A percentile compares a stretch with the other conserved stretches of the same genome.
These are phyloP conservation scores for Acer campestre DNA, from an alignment of 345 rosid genomes.

Conservation along the genomic window DNA sequence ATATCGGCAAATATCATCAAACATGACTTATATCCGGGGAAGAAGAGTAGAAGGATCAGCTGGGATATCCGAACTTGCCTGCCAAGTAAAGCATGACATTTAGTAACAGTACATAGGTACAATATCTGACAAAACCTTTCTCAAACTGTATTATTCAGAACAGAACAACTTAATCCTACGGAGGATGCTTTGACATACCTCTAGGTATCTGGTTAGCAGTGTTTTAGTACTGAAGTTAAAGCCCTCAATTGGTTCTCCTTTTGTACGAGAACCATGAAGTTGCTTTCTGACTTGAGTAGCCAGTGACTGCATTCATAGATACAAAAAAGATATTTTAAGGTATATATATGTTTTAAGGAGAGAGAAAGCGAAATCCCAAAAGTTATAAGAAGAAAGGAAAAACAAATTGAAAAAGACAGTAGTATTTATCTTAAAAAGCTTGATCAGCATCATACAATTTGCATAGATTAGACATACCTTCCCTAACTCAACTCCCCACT, in stretches of 20 bases:
- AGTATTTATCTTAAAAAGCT: not conserved
- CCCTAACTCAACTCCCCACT: conserved; percentile 99
- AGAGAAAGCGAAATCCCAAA: not conserved
- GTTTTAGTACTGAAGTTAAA: conserved; percentile 84
- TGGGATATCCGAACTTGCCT: conserved; percentile 63
- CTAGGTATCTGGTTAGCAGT: conserved; percentile 65
- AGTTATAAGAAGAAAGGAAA: not conserved
- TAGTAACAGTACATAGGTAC: conserved; percentile 5
- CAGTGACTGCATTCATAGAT: conserved; percentile 50
- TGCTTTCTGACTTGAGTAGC: conserved; percentile 94
- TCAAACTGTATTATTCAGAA: not conserved
- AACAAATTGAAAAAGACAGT: not conserved
- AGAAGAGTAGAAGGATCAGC: conserved; percentile 50
- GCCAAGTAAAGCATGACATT: conserved; percentile 18
- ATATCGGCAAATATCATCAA: not conserved
- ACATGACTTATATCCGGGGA: conserved; percentile 40
- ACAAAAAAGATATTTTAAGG: not conserved
- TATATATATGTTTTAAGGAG: not conserved
- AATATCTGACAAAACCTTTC: not conserved
- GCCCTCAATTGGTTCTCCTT: conserved; percentile 68
- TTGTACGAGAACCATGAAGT: conserved; percentile 72
- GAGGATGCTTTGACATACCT: conserved; percentile 46
- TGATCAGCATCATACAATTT: not conserved
- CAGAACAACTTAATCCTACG: not conserved
- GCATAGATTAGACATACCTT: conserved; percentile 51